phyloP scores from a whole-genome alignment of 192 early-diverging fungal genomes.

The Gaertneriomyces sp. region DNA sequence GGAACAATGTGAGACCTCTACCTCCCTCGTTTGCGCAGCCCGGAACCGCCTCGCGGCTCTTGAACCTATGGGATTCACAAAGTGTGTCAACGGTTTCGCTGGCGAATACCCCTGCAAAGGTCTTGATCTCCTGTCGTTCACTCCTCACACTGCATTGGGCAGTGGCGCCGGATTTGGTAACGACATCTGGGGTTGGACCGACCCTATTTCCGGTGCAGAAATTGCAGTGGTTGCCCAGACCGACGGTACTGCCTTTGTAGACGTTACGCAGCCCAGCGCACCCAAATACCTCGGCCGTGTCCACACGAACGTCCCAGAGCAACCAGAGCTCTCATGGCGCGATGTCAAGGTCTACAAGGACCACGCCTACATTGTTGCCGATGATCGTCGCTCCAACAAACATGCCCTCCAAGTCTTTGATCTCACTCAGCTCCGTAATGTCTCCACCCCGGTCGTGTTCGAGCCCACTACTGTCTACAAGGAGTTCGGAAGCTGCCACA shows the following conservation, averaged over 20 bases:
- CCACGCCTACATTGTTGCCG: conserved; percentile 5
- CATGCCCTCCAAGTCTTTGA: conserved; percentile 3
- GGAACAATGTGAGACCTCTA: conserved; percentile 5
- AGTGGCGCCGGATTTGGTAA: not conserved
- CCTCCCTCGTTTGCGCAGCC: not conserved
- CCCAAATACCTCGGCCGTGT: not conserved
- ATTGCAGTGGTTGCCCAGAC: not conserved
- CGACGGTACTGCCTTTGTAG: conserved; percentile 10
- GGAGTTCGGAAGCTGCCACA: conserved; percentile 5
- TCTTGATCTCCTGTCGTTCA: conserved; percentile 10
- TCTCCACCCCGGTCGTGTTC: not conserved
- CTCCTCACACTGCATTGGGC: not conserved
- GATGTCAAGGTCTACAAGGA: conserved; percentile 11
- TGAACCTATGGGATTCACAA: not conserved
- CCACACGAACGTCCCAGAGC: not conserved
- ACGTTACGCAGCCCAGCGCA: not conserved
- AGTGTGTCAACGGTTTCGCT: conserved; percentile 7
- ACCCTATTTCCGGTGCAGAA: not conserved
- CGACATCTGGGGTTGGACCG: conserved; percentile 7
- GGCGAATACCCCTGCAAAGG: conserved; percentile 8
- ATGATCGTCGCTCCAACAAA: not conserved
- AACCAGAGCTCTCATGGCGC: not conserved
- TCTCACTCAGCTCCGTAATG: not conserved
- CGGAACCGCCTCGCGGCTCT: not conserved
- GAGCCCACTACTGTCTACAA: not conserved